A percentile compares a stretch with the other conserved stretches of the same genome.
phyloP scores from a whole-genome alignment of 2,329 filamentous ascomycete genomes.

The Rhexocercosporidium sp. region DNA sequence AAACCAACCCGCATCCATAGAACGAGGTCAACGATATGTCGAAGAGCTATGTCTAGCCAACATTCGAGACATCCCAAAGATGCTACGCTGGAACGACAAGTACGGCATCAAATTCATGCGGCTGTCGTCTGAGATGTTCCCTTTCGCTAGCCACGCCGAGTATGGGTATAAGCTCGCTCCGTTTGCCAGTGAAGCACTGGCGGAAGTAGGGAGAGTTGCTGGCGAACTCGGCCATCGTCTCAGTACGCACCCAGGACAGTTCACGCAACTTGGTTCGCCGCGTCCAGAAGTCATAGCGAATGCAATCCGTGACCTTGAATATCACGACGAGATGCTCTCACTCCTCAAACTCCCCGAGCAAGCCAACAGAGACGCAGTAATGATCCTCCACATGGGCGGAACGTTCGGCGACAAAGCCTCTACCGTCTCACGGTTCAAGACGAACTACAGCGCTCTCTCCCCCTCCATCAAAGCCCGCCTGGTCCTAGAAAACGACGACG shows the following conservation, averaged over 20 bases:
- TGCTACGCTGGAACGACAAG: conserved; percentile 89
- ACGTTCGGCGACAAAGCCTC: conserved; percentile 76
- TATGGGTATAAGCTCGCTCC: conserved; percentile 85
- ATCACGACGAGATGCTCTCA: conserved; percentile 84
- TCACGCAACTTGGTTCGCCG: conserved; percentile 89
- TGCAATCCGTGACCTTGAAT: conserved; percentile 81
- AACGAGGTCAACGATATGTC: conserved; percentile 73
- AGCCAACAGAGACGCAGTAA: conserved; percentile 82
- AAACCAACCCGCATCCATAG: conserved; percentile 67
- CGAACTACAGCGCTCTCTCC: conserved; percentile 60
- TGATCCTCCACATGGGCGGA: conserved; percentile 94
- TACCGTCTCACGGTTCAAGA: conserved; percentile 58
- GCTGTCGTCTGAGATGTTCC: conserved; percentile 95
- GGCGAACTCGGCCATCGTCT: conserved; percentile 81
- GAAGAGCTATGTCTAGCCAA: conserved; percentile 82
- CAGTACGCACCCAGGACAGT: conserved; percentile 91
- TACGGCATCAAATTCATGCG: conserved; percentile 93
- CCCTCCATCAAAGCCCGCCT: conserved; percentile 77
- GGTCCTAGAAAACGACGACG: conserved; percentile 94
- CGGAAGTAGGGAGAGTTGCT: conserved; percentile 76
- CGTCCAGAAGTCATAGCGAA: conserved; percentile 76
- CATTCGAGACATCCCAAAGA: conserved; percentile 80
- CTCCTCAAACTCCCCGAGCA: conserved; percentile 79
- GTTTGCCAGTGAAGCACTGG: conserved; percentile 80
- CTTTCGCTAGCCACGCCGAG: conserved; percentile 86